Percentiles rank a stretch among this genome's conserved stretches.
phyloP scores from a whole-genome alignment of 192 early-diverging fungal species.

The Funneliformis geosporum region DNA sequence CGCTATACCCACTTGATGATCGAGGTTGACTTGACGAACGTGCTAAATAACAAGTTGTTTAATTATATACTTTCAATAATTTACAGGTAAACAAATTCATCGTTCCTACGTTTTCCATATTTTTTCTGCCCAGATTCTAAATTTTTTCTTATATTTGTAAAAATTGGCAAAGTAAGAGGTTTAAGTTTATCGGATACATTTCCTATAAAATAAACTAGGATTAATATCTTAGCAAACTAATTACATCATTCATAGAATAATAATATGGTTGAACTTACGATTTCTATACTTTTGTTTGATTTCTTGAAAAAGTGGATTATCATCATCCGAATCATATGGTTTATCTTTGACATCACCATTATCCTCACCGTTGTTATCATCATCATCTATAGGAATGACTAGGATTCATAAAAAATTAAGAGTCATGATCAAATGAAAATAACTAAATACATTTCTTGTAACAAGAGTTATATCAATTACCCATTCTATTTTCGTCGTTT shows the following conservation, averaged over 20 bases:
- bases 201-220: background rate
- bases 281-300: background rate
- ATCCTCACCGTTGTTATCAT: background rate
- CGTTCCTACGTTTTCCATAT: background rate
- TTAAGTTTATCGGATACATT: background rate
- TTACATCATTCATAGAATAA: background rate
- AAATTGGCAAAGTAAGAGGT: too few species aligned
- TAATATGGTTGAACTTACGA: background rate
- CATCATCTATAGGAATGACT: background rate
- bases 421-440: background rate
- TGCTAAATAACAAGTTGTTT: background rate
- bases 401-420: background rate
- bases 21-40: background rate
- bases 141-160: background rate
- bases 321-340: background rate
- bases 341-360: background rate
- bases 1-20: background rate
- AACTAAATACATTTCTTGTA: background rate
- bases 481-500: background rate
- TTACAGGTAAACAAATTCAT: background rate
- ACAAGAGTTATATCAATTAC: background rate
- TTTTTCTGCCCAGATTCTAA: background rate
- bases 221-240: background rate
- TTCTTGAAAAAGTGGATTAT: background rate
- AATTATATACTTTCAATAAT: background rate